Evolutionary conservation across 306 rosid species (phyloP).

Genomic region (Myrica gale): DNA sequence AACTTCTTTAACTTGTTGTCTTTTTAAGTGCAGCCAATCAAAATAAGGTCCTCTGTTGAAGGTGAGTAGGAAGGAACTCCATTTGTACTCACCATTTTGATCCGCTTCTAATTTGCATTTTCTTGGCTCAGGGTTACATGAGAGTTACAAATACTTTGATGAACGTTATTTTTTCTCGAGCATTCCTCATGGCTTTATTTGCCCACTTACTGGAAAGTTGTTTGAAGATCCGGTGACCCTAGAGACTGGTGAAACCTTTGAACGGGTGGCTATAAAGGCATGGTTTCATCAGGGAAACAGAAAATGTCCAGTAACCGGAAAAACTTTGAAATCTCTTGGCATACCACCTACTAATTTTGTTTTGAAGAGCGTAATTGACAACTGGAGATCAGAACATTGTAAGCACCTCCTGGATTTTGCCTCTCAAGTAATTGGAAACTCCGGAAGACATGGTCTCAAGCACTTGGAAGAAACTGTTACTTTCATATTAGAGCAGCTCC

Average conservation of each 20-base stretch:
- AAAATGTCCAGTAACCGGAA: slow-evolving; percentile 77
- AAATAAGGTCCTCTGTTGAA: slow-evolving; percentile 36
- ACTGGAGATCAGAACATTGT: slow-evolving; percentile 64
- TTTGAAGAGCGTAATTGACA: slow-evolving; percentile 60
- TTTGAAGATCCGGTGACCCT: slow-evolving; percentile 82
- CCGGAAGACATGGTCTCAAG: slow-evolving; percentile 28
- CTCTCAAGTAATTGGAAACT: slow-evolving; percentile 38
- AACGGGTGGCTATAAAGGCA: slow-evolving; percentile 55
- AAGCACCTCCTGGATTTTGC: slow-evolving; percentile 44
- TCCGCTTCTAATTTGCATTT: slow-evolving; percentile 19
- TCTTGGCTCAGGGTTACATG: slow-evolving; percentile 33
- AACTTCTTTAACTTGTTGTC: slow-evolving; percentile 16
- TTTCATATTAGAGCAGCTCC: slow-evolving; percentile 50
- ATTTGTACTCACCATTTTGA: slow-evolving; percentile 14
- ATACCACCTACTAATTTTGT: slow-evolving; percentile 65
- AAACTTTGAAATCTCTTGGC: slow-evolving; percentile 41
- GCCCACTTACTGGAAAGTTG: slow-evolving; percentile 64
- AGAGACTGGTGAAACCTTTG: slow-evolving; percentile 82
- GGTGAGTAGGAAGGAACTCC: slow-evolving; percentile 44
- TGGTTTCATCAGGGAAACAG: slow-evolving; percentile 77
- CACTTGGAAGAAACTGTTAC: slow-evolving; percentile 38
- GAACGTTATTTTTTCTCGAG: slow-evolving; percentile 46
- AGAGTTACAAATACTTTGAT: slow-evolving; percentile 30
- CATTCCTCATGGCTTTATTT: slow-evolving; percentile 64
- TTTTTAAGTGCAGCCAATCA: slow-evolving; percentile 50